Evolutionary conservation across 768 basidiomycete genomes (phyloP).

Genomic region (Dictyophora rubrovolvata): DNA sequence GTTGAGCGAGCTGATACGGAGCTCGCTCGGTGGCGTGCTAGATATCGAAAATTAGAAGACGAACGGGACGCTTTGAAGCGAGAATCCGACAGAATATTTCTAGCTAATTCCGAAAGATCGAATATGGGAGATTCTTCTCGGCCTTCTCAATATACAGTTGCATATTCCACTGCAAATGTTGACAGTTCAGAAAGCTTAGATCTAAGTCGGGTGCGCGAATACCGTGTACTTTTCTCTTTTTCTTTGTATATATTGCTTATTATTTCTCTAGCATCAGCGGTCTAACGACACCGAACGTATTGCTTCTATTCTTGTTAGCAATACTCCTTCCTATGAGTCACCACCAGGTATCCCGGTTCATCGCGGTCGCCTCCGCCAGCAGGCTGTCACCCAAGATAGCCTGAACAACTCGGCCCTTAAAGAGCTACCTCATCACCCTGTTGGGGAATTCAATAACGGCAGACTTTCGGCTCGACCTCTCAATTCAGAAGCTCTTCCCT

Average conservation of each 20-base stretch:
- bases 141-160: not conserved
- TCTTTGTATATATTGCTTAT: not conserved
- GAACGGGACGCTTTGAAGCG: not conserved
- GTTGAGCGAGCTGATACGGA: conserved; percentile 3
- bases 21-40: not conserved
- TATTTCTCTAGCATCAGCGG: not conserved
- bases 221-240: not conserved
- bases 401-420: not conserved
- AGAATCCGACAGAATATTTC: not conserved
- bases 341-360: not conserved
- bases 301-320: not conserved
- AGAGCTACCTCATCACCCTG: not conserved
- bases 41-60: conserved; percentile 1
- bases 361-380: not conserved
- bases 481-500: not conserved
- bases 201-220: not conserved
- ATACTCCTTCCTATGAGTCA: not conserved
- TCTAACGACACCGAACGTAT: not conserved
- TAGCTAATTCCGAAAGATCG: not conserved
- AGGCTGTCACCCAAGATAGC: not conserved
- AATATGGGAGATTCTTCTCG: not conserved
- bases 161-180: not conserved
- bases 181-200: not conserved
- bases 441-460: not conserved
- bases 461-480: not conserved